Conservation (phyloP, 2,329 filamentous ascomycete species). For the Aureobasidium sp. region DNA sequence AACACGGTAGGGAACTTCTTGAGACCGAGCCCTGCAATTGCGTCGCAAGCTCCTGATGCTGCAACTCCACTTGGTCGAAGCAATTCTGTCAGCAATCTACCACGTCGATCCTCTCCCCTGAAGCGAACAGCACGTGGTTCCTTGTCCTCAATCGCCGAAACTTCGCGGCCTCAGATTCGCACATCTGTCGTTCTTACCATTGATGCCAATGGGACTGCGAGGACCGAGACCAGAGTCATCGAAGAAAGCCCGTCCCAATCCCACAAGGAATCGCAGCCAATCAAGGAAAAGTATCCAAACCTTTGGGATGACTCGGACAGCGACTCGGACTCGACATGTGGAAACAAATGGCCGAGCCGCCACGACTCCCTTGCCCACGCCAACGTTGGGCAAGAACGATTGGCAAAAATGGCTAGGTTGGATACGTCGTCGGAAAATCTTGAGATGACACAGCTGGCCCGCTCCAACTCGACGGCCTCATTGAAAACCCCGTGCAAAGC, state of each 20-base stretch:
- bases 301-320: slow-evolving; percentile 35
- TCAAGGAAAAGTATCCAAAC: slow-evolving; percentile 35
- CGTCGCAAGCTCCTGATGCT: slow-evolving; percentile 22
- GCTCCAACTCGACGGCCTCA: slow-evolving; percentile 25
- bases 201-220: slow-evolving; percentile 39
- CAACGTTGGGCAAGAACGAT: slow-evolving; percentile 20
- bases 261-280: slow-evolving; percentile 30
- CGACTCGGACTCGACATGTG: slow-evolving; percentile 25
- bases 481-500: slow-evolving; percentile 26
- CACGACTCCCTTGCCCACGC: slow-evolving; percentile 24
- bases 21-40: slow-evolving; percentile 16
- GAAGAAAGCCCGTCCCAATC: slow-evolving; percentile 29
- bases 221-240: slow-evolving; percentile 35
- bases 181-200: slow-evolving; percentile 37
- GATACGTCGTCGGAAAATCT: slow-evolving; percentile 27
- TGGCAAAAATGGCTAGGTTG: slow-evolving; percentile 23
- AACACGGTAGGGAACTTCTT: slow-evolving; percentile 33
- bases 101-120: slow-evolving; percentile 37
- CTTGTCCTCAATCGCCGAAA: slow-evolving; percentile 38
- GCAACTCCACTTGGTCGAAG: slow-evolving; percentile 21
- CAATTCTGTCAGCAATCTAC: slow-evolving; percentile 27
- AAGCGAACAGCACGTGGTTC: slow-evolving; percentile 31
- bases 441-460: slow-evolving; percentile 25
- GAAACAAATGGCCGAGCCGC: slow-evolving; percentile 19
- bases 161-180: slow-evolving; percentile 28